These are phyloP conservation scores for Apiospora marii DNA, from an alignment of 2,329 filamentous ascomycete species.

Conservation along the genomic window DNA sequence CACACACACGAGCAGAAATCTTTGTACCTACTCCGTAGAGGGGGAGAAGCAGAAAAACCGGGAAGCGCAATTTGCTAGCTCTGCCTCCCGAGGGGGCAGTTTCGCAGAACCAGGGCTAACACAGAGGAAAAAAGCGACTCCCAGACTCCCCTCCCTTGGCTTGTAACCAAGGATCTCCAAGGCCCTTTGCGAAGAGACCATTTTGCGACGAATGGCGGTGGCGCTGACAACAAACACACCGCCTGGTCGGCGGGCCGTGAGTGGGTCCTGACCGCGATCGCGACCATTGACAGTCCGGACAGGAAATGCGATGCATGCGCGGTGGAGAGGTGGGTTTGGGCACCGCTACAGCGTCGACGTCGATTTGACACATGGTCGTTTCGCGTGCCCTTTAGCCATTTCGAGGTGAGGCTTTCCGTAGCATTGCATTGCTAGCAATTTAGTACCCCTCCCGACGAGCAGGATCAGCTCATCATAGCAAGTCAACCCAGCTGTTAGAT, in stretches of 20 bases:
- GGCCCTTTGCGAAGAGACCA: background rate
- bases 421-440: background rate
- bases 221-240: constrained; percentile 20
- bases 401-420: background rate
- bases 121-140: background rate
- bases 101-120: constrained; percentile 9
- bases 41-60: background rate
- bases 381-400: background rate
- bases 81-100: background rate
- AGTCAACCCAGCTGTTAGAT: background rate
- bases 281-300: constrained; percentile 7
- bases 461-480: background rate
- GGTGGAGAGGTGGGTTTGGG: constrained; percentile 22
- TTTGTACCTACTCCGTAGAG: background rate
- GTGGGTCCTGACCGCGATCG: constrained; percentile 7
- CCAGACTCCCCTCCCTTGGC: background rate
- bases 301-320: constrained; percentile 5
- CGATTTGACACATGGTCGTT: constrained; percentile 20
- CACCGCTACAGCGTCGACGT: constrained; percentile 24
- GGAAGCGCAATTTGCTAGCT: constrained; percentile 2
- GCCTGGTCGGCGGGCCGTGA: constrained; percentile 11
- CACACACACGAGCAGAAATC: background rate
- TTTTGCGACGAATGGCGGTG: constrained; percentile 18
- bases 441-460: background rate
- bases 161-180: background rate